These are phyloP conservation scores for Gossypium mustelinum DNA, from an alignment of 345 rosid species.

Conservation along the genomic window DNA sequence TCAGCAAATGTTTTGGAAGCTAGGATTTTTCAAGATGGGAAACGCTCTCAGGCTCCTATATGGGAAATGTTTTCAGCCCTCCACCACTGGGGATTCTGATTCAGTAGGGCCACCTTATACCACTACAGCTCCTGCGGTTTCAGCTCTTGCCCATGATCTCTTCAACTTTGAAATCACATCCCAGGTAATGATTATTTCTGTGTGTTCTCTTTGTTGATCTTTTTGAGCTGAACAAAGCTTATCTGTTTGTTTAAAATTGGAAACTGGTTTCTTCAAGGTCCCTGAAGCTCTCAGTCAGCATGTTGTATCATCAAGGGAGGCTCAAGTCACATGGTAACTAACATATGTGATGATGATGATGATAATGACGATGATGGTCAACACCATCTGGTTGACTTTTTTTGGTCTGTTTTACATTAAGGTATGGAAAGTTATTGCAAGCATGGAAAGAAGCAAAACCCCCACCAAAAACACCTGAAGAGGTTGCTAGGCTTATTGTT, in stretches of 20 bases:
- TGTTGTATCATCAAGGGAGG: slow-evolving; percentile 74
- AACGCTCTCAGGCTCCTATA: slow-evolving; percentile 48
- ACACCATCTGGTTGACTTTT: not conserved
- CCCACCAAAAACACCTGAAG: slow-evolving; percentile 63
- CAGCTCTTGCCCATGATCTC: slow-evolving; percentile 79
- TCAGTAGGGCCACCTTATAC: slow-evolving; percentile 48
- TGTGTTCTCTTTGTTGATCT: not conserved
- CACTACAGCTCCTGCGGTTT: slow-evolving; percentile 53
- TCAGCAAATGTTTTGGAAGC: not conserved
- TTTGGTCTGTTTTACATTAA: slow-evolving; percentile 23
- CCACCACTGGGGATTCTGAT: slow-evolving; percentile 37
- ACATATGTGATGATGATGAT: not conserved
- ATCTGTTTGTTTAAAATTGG: not conserved
- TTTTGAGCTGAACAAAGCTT: not conserved
- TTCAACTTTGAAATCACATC: slow-evolving; percentile 72
- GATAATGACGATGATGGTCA: not conserved
- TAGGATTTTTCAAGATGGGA: slow-evolving; percentile 39
- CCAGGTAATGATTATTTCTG: slow-evolving; percentile 33
- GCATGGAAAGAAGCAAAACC: slow-evolving; percentile 81
- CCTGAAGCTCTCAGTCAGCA: slow-evolving; percentile 62
- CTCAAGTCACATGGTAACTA: slow-evolving; percentile 94
- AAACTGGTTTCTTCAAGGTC: slow-evolving; percentile 36
- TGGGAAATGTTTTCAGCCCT: slow-evolving; percentile 40
- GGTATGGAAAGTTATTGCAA: slow-evolving; percentile 77
- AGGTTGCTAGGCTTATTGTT: slow-evolving; percentile 60